phyloP scores from a whole-genome alignment of 2,329 filamentous ascomycete genomes.

The Botrytis cinerea region DNA sequence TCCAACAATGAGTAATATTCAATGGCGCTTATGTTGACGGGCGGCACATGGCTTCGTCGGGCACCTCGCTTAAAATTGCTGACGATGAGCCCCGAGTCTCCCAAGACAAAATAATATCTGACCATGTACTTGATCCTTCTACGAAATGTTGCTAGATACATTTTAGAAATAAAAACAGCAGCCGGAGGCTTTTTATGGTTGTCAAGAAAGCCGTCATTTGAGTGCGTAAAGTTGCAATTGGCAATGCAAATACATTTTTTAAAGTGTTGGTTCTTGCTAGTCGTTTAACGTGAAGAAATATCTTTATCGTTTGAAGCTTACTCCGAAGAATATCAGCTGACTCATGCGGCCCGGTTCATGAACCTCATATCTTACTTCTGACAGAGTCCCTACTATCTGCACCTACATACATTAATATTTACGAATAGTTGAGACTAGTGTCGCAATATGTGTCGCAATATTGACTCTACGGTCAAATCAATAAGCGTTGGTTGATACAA shows the following conservation, averaged over 20 bases:
- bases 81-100: neutral
- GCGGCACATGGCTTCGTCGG: neutral
- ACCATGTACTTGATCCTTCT: neutral
- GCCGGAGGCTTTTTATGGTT: neutral
- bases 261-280: neutral
- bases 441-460: neutral
- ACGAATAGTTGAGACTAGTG: neutral
- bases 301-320: neutral
- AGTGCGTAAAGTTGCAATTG: neutral
- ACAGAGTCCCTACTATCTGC: neutral
- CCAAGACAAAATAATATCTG: neutral
- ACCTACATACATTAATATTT: neutral
- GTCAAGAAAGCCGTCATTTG: neutral
- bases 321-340: neutral
- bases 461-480: neutral
- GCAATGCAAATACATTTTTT: neutral
- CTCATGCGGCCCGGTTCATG: neutral
- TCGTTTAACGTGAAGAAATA: neutral
- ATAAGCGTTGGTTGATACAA: neutral
- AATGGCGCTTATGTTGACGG: neutral
- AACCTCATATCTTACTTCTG: neutral
- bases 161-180: neutral
- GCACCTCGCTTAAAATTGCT: neutral
- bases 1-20: too few relatives aligned
- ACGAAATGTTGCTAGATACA: neutral